Evolutionary conservation across 108 stramenopile species (phyloP), one percentile per base, ranked within the genome.

Genomic region (Conticribra guillardii): DNA sequence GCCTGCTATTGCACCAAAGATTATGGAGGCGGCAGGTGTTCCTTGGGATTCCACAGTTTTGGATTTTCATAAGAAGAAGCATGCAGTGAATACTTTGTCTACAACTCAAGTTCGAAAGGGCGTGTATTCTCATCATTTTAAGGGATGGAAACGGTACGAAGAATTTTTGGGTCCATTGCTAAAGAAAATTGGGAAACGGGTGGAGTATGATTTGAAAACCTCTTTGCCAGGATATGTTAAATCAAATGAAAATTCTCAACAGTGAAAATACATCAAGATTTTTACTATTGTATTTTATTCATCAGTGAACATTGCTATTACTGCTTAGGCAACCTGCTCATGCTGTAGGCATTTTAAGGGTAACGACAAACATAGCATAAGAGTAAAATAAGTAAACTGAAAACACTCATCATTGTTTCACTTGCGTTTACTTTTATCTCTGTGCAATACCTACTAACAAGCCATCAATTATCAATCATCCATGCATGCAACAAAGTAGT

Each of bases 1-100:
- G 69, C 82, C 87, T 1, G 81, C 76, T 23, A 68, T 90, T 7
- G 84, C 90, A 24, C 81, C 64, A 31, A 68, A 73, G 19, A 66
- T 89, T 54, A 83, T 88, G 37, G 73, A 84, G 30, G 71, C 80
- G 5, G 72, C 70, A 23, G 82, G 84, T 0, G 71, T 87, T 9
- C 74, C 72, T 1, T 91, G 90, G 89, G 83, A 91, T 54, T 87
- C 88, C 5, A 63, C 61, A 22, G 87, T 93, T 7, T 74, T 93
- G 50, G 81, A 89, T 28, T 96, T 93, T 65, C 91, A 93, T 63
- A 90, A 92, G 82, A 89, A 89, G 64, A 93, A 93, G 49, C 90
- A 91, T n/a, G 88, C 86, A 37, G 92, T 93, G 11, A 92, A 93
- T 58, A 96, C 95, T 2, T 59, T 87, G 24, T 96, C 95, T 16